Conservation (phyloP, 768 basidiomycete genomes). For the Kwoniella botswanensis region DNA sequence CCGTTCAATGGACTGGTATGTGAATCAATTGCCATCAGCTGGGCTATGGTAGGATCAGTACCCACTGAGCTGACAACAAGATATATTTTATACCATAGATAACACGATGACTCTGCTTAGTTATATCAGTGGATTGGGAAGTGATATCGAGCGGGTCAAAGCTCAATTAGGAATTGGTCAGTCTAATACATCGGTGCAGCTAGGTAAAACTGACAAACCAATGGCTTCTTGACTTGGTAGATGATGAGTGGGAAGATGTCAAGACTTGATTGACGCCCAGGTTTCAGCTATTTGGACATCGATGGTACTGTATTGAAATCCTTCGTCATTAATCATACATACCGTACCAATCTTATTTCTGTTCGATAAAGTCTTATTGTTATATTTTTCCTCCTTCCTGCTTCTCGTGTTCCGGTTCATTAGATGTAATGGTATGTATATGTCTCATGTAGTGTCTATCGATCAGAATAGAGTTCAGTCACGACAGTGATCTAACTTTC, state of each 20-base stretch:
- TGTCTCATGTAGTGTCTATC: too few relatives aligned
- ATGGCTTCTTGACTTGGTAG: constrained; percentile 10
- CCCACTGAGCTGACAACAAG: constrained; percentile 1
- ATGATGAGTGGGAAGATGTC: constrained; percentile 43
- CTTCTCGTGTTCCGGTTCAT: too few relatives aligned
- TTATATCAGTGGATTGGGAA: constrained; percentile 24
- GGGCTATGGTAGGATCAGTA: too few relatives aligned
- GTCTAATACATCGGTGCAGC: neutral
- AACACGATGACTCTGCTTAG: constrained; percentile 40
- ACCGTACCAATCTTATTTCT: too few relatives aligned
- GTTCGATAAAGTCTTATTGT: too few relatives aligned
- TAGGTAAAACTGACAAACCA: too few relatives aligned
- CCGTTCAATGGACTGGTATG: constrained; percentile 86
- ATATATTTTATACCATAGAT: constrained; percentile 20
- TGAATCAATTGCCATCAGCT: neutral
- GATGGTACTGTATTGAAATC: too few relatives aligned
- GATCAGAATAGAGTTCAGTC: too few relatives aligned
- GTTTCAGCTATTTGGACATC: too few relatives aligned
- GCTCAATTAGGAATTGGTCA: constrained; percentile 40
- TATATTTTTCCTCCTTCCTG: too few relatives aligned
- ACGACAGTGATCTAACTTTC: neutral
- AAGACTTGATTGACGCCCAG: constrained; percentile 9
- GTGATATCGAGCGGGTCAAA: constrained; percentile 24
- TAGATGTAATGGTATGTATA: too few relatives aligned
- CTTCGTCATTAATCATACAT: too few relatives aligned